Evolutionary conservation across 352 stramenopile genomes (phyloP).

Genomic region (Pythium periplocum): DNA sequence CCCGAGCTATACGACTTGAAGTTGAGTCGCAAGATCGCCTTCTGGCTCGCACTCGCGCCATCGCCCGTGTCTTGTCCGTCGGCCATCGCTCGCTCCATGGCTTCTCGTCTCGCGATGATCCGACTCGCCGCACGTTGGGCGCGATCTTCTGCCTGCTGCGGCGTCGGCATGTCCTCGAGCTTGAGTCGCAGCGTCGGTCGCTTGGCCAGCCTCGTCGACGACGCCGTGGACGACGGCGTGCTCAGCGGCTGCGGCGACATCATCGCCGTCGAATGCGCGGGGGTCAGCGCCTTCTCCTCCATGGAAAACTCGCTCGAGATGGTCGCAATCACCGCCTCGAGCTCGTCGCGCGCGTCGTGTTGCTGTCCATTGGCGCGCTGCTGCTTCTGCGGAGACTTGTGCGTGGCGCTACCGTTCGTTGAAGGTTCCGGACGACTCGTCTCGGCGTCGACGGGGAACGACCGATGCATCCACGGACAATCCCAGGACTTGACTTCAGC

Average conservation of each 20-base stretch:
- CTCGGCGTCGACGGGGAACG: constrained; percentile 11
- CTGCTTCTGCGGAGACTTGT: background rate
- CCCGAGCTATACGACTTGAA: constrained; percentile 68
- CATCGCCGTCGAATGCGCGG: background rate
- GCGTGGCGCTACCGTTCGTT: too few species aligned
- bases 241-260: constrained; percentile 7
- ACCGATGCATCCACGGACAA: constrained; percentile 62
- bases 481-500: constrained; percentile 78
- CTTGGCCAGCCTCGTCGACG: constrained; percentile 22
- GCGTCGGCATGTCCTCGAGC: constrained; percentile 83
- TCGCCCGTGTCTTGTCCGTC: constrained; percentile 5
- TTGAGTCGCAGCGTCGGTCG: constrained; percentile 70
- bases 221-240: constrained; percentile 3
- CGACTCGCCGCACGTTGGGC: constrained; percentile 68
- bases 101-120: constrained; percentile 70
- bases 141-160: constrained; percentile 76
- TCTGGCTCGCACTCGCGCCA: constrained; percentile 53
- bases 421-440: too few species aligned
- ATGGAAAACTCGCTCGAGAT: constrained; percentile 36
- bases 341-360: constrained; percentile 2
- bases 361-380: background rate
- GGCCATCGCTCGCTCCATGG: constrained; percentile 52
- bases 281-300: constrained; percentile 38
- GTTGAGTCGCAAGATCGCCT: constrained; percentile 58
- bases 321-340: background rate